Evolutionary conservation across 768 basidiomycete species (phyloP), one percentile per base, ranked within the genome.

Genomic region (Calocera viscosa): DNA sequence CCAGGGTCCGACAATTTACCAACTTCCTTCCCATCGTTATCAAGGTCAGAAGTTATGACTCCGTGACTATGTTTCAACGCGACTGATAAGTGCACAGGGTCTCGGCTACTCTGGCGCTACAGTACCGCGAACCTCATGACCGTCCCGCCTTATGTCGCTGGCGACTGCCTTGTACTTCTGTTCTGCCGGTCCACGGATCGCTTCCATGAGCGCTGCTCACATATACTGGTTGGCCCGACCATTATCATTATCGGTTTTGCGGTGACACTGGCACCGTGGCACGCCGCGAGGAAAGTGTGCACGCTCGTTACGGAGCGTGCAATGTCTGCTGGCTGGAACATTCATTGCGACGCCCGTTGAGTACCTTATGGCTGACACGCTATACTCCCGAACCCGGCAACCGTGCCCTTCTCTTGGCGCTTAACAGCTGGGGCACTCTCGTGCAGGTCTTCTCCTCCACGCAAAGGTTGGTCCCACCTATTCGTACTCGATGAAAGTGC

Each of bases 101-200:
- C 78, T 90, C 5, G 86, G 86, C 16, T 85, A 79, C 69, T 73
- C 76, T 1, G 83, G 83, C 7, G 78, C 74, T 30, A 71, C 70
- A n/a, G 84, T 30, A 71, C 70, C 19, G 84, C 84, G 17, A 67
- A 71, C 39, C 43, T 68, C 16, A 68, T 72, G 22, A 71, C 67
- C 14, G 71, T 69, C 1, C 70, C 70, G 0, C 71, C 80, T 19
- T 80, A 79, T 71, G 76, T 76, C 22, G 72, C 78, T 35, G 77
- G 75, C 11, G 78, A 78, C 72, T 69, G 75, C 70, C 72, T 76
- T 49, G 79, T 79, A 5, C 68, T 80, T 67, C 64, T 68, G n/a
- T 76, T 75, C 1, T 77, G 75, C 41, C 73, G 71, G 41, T 64
- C 73, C 24, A 73, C 72, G 14, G 80, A 81, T 71, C 67, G 71